These are phyloP conservation scores for Paramyrothecium sp. DNA, from an alignment of 2,329 filamentous ascomycete species.

Conservation along the genomic window DNA sequence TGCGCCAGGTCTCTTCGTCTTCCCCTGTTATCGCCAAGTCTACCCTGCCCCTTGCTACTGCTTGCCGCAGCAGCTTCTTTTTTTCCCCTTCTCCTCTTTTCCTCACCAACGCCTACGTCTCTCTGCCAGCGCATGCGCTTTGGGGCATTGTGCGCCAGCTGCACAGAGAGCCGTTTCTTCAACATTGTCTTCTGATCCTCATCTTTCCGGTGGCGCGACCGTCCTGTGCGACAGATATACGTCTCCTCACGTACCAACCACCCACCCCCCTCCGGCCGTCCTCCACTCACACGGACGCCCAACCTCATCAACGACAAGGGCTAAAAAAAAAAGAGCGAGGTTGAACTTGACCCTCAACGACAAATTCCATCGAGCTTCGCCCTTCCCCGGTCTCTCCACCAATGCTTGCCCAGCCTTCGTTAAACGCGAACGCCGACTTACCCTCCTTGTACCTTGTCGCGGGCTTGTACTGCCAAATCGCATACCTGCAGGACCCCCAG, in stretches of 20 bases:
- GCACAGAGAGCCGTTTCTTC: background rate
- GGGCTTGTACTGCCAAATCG: slow-evolving; percentile 18
- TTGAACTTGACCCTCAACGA: slow-evolving; percentile 23
- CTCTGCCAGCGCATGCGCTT: background rate
- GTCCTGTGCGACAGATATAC: background rate
- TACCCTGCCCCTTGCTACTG: background rate
- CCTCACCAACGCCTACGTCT: background rate
- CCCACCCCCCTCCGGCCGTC: background rate
- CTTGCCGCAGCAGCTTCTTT: background rate
- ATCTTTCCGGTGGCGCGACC: background rate
- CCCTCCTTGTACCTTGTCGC: slow-evolving; percentile 25
- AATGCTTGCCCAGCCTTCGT: slow-evolving; percentile 46
- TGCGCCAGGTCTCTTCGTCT: background rate
- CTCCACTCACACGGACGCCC: background rate
- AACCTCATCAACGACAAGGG: background rate
- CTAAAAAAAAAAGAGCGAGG: slow-evolving; percentile 36
- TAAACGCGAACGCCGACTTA: slow-evolving; percentile 32
- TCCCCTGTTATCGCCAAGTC: background rate
- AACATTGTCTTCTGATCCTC: background rate
- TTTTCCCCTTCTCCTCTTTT: background rate
- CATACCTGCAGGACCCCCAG: slow-evolving; percentile 8
- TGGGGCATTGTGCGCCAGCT: background rate
- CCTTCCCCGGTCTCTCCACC: slow-evolving; percentile 22
- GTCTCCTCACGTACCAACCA: background rate
- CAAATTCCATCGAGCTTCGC: slow-evolving; percentile 19